Base-by-base conservation (phyloP, 1,139 yeast genomes). In the Meyerozyma carpophila region DNA sequence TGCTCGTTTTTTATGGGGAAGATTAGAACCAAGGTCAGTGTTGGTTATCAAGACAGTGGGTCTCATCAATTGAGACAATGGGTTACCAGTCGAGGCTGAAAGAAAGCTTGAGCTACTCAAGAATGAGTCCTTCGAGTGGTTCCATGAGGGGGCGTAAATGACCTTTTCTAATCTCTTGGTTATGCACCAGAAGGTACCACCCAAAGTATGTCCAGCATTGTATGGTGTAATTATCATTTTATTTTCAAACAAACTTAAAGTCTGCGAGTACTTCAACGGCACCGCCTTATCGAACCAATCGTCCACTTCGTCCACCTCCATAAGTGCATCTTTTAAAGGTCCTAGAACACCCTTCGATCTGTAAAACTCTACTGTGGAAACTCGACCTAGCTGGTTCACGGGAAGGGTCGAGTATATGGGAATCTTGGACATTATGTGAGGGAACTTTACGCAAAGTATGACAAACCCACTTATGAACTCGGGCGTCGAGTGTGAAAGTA, bases 61-160 rank as follows among this genome's bases (percentile, higher is more conserved):
- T 55, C 95, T 74, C 50, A 80, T 61, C 29, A 91, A 67, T 42
- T 81, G 76, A 6, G 85, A 75, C n/a, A 79, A 64, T 0, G 93
- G 82, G 43, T 76, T 68, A 8, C 75, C 77, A 24, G 63, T 68
- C 9, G 67, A 51, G 5, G 68, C 50, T 8, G 73, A 62, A 41
- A 86, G 64, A 43, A 90, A 74, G 13, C 84, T 81, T n/a, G 97
- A 93, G 45, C 87, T 79, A 53, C 85, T 86, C 45, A 93, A 67
- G 55, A 90, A 91, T 0, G 88, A 77, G 56, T 93, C 98, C 49
- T 82, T 81, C 1, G 97, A 84, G 61, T 93, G 98, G 59, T 91
- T 91, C 98, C 98, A 93, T 40, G 88, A 82, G 4, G 95, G 93
- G 0, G 97, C 96, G 62, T 90, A 89, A 3, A 93, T 71, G 14